A percentile compares a stretch with the other conserved stretches of the same genome.
phyloP scores from a whole-genome alignment of 345 rosid species.

The Pistacia atlantica region DNA sequence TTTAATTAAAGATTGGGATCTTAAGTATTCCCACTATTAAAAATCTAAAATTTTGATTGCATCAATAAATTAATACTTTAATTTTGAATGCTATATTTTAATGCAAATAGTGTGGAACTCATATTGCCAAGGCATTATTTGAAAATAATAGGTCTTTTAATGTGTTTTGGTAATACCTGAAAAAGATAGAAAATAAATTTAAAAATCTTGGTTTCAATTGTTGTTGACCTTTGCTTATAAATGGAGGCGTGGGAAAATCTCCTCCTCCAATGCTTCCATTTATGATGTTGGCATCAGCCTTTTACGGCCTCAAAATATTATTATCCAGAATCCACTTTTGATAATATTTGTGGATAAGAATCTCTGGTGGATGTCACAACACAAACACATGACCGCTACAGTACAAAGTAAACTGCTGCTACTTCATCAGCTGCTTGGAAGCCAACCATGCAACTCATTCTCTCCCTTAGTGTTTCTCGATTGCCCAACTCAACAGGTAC shows the following conservation, averaged over 20 bases:
- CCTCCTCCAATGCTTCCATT: slow-evolving; percentile 20
- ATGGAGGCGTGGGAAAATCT: slow-evolving; percentile 29
- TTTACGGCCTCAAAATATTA: slow-evolving; percentile 27
- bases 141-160: too few relatives aligned
- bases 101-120: too few relatives aligned
- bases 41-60: too few relatives aligned
- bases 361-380: slow-evolving; percentile 30
- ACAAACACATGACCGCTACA: slow-evolving; percentile 28
- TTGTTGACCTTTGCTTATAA: slow-evolving; percentile 1
- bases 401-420: slow-evolving; percentile 21
- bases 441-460: slow-evolving; percentile 27
- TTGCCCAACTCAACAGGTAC: slow-evolving; percentile 24
- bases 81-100: too few relatives aligned
- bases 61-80: too few relatives aligned
- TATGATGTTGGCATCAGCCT: slow-evolving; percentile 2
- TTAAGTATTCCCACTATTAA: too few relatives aligned
- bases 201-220: background rate
- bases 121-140: too few relatives aligned
- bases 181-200: background rate
- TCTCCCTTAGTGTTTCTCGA: slow-evolving; percentile 10
- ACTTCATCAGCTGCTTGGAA: slow-evolving; percentile 2
- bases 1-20: too few relatives aligned
- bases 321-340: slow-evolving; percentile 33
- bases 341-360: slow-evolving; percentile 62
- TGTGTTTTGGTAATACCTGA: background rate